Evolutionary conservation across 495 filamentous ascomycete species (phyloP), one percentile per base, ranked within the genome.

Genomic region (Aspergillus biplanus): DNA sequence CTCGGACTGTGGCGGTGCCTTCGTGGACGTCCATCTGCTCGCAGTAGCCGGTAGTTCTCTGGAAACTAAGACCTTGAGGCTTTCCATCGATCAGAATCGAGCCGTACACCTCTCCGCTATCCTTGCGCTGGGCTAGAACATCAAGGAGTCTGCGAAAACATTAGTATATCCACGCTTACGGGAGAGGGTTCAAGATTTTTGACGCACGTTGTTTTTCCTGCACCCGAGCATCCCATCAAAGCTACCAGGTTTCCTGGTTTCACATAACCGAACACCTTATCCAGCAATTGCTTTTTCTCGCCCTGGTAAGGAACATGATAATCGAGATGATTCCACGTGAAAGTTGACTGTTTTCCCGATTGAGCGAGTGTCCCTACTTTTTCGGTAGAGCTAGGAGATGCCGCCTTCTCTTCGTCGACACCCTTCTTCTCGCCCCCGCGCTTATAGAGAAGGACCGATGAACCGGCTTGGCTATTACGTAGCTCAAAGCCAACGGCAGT

Each of bases 11-110:
- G 0, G 80, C 75, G 2, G 73, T 80, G 5, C 58, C 65, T 58
- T 92, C 90, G 67, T 93, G 92, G 7, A 92, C 83, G 72, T 96
- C 92, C 66, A 90, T 83, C 67, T 96, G 92, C 67, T 96, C 90
- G 16, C 90, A 92, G 67, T 93, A 95, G 5, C 86, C 85, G 0
- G 91, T 94, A 5, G 87, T 87, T 46, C 92, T 81, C 61, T 83
- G 80, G 64, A 83, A 84, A 58, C 72, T 76, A 42, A 82, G 68
- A 3, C 75, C 75, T 21, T 80, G 76, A 9, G 79, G 79, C 3
- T 71, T 71, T 1, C 81, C 81, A 42, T 82, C 79, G 33, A 83
- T 82, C 16, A 81, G 56, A 42, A 83, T 80, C 0, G 78, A 80
- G 0, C 81, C 81, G 21, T 69, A 55, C 12, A 83, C 81, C 21